These are phyloP conservation scores for Cytospora piceicola DNA, from an alignment of 2,329 filamentous ascomycete genomes.

Conservation along the genomic window DNA sequence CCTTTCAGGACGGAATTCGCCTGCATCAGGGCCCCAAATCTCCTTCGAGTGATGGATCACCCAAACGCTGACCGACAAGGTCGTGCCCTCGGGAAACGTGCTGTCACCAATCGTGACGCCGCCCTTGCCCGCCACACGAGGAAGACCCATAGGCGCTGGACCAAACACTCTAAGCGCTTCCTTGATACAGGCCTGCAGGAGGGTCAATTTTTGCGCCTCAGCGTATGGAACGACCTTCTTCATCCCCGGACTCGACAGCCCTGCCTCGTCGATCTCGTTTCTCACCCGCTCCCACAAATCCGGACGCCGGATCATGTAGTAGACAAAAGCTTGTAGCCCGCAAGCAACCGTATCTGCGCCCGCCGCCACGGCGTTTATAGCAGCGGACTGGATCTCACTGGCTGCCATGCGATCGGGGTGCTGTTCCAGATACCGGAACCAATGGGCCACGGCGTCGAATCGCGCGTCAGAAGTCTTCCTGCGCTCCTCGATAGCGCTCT, in stretches of 20 bases:
- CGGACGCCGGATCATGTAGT: slow-evolving; percentile 34
- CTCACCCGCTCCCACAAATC: slow-evolving; percentile 29
- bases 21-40: slow-evolving; percentile 34
- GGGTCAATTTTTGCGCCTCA: slow-evolving; percentile 39
- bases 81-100: slow-evolving; percentile 37
- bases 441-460: slow-evolving; percentile 36
- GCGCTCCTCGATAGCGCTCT: slow-evolving; percentile 30
- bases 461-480: slow-evolving; percentile 30
- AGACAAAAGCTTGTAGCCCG: slow-evolving; percentile 36
- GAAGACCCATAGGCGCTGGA: slow-evolving; percentile 37
- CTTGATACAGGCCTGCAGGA: slow-evolving; percentile 42
- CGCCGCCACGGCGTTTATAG: slow-evolving; percentile 32
- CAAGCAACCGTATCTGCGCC: slow-evolving; percentile 34
- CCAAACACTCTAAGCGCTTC: slow-evolving; percentile 39
- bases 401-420: slow-evolving; percentile 32
- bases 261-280: slow-evolving; percentile 34
- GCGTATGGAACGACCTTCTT: slow-evolving; percentile 32
- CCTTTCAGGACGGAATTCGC: slow-evolving; percentile 34
- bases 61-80: slow-evolving; percentile 35
- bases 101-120: slow-evolving; percentile 37
- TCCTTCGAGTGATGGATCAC: slow-evolving; percentile 37
- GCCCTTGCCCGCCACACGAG: slow-evolving; percentile 35
- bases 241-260: background rate
- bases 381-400: slow-evolving; percentile 32
- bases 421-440: slow-evolving; percentile 32